Conservation (phyloP, 208 protist genomes). For the Sergeia podlipaevii region DNA sequence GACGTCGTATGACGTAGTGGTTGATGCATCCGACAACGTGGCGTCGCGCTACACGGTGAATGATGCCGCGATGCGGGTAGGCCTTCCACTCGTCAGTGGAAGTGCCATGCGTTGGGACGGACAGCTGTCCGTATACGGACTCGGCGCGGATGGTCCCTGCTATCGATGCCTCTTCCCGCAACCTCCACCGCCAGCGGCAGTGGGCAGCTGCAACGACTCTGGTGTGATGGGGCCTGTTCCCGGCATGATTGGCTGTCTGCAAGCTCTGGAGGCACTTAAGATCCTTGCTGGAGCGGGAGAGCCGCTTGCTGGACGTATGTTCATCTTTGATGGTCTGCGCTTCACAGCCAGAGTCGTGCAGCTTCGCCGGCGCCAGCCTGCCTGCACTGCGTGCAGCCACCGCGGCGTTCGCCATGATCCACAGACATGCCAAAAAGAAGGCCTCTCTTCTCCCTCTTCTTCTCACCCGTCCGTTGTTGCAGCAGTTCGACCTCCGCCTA, state of each 20-base stretch:
- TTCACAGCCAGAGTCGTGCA: conserved; percentile 62
- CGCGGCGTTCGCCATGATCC: background rate
- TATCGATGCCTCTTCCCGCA: conserved; percentile 93
- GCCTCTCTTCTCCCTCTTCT: background rate
- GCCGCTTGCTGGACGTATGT: conserved; percentile 61
- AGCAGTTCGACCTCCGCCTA: background rate
- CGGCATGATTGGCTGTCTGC: conserved; percentile 92
- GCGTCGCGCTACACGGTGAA: conserved; percentile 93
- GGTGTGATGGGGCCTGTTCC: conserved; percentile 93
- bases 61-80: conserved; percentile 88
- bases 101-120: conserved; percentile 94
- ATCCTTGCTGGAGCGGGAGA: conserved; percentile 69
- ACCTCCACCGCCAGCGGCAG: conserved; percentile 71
- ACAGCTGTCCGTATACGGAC: conserved; percentile 92
- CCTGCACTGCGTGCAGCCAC: conserved; percentile 73
- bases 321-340: conserved; percentile 85
- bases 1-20: conserved; percentile 76
- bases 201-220: conserved; percentile 90
- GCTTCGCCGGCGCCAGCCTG: conserved; percentile 40
- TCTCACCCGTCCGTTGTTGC: background rate
- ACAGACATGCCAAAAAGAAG: background rate
- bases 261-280: conserved; percentile 92
- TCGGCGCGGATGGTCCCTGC: conserved; percentile 74
- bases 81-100: conserved; percentile 91
- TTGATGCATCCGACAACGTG: conserved; percentile 94